These are phyloP conservation scores for Penicillium egyptiacum DNA, from an alignment of 495 filamentous ascomycete species.

Conservation along the genomic window DNA sequence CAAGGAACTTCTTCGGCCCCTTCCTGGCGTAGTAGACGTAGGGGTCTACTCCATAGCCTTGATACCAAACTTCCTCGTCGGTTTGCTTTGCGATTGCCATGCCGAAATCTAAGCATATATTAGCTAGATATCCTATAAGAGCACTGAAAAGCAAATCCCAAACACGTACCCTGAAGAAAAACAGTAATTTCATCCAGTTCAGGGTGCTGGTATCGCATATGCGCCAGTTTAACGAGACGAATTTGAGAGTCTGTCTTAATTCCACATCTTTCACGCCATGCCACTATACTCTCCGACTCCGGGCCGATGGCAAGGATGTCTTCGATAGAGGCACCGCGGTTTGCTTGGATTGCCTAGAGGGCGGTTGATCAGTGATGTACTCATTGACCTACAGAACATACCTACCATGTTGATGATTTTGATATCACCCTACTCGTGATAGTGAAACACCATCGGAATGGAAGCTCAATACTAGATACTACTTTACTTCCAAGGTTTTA, in stretches of 20 bases:
- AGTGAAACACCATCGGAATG: too few relatives aligned
- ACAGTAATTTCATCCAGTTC: constrained; percentile 44
- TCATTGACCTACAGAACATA: neutral
- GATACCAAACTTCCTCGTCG: too few relatives aligned
- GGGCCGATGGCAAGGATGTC: constrained; percentile 39
- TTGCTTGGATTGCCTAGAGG: constrained; percentile 16
- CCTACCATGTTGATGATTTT: neutral
- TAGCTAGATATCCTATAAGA: too few relatives aligned
- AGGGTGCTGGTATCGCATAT: constrained; percentile 54
- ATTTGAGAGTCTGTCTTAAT: constrained; percentile 41
- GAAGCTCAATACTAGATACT: too few relatives aligned
- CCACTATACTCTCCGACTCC: constrained; percentile 25
- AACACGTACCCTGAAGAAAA: constrained; percentile 31
- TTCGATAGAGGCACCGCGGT: constrained; percentile 38
- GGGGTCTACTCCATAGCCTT: too few relatives aligned
- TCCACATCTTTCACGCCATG: constrained; percentile 37
- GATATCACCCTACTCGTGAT: too few relatives aligned
- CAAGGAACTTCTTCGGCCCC: too few relatives aligned
- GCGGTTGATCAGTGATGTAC: neutral
- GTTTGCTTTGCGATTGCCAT: too few relatives aligned
- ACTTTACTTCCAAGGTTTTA: too few relatives aligned
- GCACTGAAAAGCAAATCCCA: too few relatives aligned
- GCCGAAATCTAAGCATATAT: too few relatives aligned
- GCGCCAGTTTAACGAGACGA: constrained; percentile 40
- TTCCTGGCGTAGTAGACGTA: too few relatives aligned